Evolutionary conservation across 2,329 filamentous ascomycete species (phyloP).

Genomic region (Scolecobasidium constrictum): DNA sequence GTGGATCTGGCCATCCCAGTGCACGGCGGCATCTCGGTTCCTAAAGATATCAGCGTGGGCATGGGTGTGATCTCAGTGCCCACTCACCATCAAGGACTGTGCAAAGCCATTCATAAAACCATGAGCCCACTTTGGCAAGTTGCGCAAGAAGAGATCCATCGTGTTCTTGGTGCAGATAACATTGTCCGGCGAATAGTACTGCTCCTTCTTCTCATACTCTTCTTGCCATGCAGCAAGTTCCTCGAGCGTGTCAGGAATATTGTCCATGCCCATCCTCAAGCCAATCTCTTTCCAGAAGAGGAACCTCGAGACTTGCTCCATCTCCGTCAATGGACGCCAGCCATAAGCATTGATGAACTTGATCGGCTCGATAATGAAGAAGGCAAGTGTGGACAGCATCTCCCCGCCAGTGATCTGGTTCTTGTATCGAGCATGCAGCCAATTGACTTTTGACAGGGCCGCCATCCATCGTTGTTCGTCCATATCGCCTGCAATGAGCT

Average conservation of each 20-base stretch:
- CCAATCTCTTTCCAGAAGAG: constrained; percentile 1
- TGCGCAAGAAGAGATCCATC: neutral
- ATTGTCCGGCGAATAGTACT: neutral
- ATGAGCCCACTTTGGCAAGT: neutral
- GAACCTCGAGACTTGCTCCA: neutral
- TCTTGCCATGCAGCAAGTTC: neutral
- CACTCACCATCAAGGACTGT: neutral
- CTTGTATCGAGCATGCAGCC: neutral
- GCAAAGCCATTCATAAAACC: neutral
- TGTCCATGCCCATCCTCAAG: constrained; percentile 1
- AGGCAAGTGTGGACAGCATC: neutral
- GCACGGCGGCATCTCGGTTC: neutral
- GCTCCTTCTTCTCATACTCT: neutral
- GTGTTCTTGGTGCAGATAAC: neutral
- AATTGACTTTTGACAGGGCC: neutral
- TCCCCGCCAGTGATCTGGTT: neutral
- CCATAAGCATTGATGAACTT: neutral
- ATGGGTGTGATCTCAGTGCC: neutral
- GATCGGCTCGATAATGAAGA: constrained; percentile 1
- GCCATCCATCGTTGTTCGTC: neutral
- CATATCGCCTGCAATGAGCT: constrained; percentile 1
- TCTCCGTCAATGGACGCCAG: neutral
- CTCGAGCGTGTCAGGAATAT: neutral
- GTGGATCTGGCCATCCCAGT: neutral
- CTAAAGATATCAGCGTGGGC: neutral